phyloP scores from a whole-genome alignment of 345 rosid species.

The Brassica carinata region DNA sequence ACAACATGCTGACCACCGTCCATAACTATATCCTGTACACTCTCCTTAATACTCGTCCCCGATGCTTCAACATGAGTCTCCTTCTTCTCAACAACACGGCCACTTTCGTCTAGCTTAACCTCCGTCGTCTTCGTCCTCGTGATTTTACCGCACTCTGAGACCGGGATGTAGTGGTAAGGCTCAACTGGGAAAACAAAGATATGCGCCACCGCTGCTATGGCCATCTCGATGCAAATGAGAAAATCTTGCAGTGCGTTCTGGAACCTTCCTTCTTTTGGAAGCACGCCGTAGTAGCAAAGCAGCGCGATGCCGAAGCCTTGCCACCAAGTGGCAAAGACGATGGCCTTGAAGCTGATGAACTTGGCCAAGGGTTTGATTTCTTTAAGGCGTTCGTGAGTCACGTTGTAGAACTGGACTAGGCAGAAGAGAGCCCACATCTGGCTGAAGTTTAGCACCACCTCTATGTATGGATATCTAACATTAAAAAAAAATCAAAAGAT shows the following conservation, averaged over 20 bases:
- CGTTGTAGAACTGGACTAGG: slow-evolving; percentile 86
- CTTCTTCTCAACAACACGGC: slow-evolving; percentile 44
- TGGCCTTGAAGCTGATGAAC: slow-evolving; percentile 93
- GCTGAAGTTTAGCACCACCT: slow-evolving; percentile 81
- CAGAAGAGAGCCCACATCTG: slow-evolving; percentile 95
- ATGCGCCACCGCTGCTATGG: slow-evolving; percentile 83
- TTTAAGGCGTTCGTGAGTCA: slow-evolving; percentile 70
- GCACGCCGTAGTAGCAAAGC: slow-evolving; percentile 57
- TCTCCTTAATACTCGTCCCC: slow-evolving; percentile 74
- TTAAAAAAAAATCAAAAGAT: slow-evolving; percentile 12
- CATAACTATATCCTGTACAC: slow-evolving; percentile 83
- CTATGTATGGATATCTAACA: slow-evolving; percentile 76
- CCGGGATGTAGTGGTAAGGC: slow-evolving; percentile 55
- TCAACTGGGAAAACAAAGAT: slow-evolving; percentile 68
- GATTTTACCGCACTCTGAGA: slow-evolving; percentile 42
- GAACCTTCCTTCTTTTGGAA: slow-evolving; percentile 62
- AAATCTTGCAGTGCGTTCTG: slow-evolving; percentile 72
- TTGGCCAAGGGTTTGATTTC: slow-evolving; percentile 79
- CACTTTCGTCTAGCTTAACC: slow-evolving; percentile 45
- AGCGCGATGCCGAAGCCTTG: slow-evolving; percentile 83
- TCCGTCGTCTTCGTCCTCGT: slow-evolving; percentile 44
- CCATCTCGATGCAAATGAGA: slow-evolving; percentile 89
- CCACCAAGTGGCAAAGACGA: slow-evolving; percentile 97
- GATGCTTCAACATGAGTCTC: slow-evolving; percentile 65
- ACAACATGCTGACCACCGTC: slow-evolving; percentile 78